A percentile compares a stretch with the other conserved stretches of the same genome.
Conservation (phyloP, 345 rosid species). For the Camelina laxa region DNA sequence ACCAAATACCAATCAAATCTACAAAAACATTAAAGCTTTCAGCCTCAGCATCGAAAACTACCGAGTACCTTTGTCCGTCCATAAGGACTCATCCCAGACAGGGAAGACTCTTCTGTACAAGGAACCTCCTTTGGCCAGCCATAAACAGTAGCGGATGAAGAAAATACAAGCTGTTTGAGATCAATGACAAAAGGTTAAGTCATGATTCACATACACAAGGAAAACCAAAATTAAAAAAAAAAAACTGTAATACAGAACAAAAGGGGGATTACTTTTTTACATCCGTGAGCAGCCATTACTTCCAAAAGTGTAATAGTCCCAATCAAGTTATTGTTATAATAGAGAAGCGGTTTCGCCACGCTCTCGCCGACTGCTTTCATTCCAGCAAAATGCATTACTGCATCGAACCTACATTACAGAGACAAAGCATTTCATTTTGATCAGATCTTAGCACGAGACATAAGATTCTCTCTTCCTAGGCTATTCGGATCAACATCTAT, state of each 20-base stretch:
- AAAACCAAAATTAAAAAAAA: background rate
- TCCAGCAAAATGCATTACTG: constrained; percentile 99
- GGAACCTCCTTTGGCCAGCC: constrained; percentile 98
- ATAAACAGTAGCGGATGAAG: constrained; percentile 98
- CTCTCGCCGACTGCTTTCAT: constrained; percentile 98
- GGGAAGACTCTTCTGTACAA: constrained; percentile 85
- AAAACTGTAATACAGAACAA: constrained; percentile 12
- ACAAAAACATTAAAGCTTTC: constrained; percentile 12
- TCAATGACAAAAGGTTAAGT: constrained; percentile 31
- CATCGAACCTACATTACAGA: constrained; percentile 74
- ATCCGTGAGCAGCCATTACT: constrained; percentile 84
- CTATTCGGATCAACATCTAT: too few relatives aligned
- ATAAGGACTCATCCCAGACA: constrained; percentile 81
- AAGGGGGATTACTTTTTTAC: constrained; percentile 59
- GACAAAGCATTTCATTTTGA: constrained; percentile 7
- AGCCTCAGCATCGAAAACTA: background rate
- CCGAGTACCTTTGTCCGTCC: constrained; percentile 84
- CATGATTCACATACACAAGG: background rate
- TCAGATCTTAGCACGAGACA: constrained; percentile 29
- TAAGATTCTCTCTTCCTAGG: background rate
- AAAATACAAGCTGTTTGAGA: constrained; percentile 85
- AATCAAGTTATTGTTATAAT: constrained; percentile 81
- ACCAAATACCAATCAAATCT: constrained; percentile 1
- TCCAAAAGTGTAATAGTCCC: constrained; percentile 86
- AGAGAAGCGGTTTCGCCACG: constrained; percentile 79